Evolutionary conservation across 129 eudicot genomes (phyloP), one percentile per base, ranked within the genome.

Genomic region (sunflower (Helianthus annuus)): DNA sequence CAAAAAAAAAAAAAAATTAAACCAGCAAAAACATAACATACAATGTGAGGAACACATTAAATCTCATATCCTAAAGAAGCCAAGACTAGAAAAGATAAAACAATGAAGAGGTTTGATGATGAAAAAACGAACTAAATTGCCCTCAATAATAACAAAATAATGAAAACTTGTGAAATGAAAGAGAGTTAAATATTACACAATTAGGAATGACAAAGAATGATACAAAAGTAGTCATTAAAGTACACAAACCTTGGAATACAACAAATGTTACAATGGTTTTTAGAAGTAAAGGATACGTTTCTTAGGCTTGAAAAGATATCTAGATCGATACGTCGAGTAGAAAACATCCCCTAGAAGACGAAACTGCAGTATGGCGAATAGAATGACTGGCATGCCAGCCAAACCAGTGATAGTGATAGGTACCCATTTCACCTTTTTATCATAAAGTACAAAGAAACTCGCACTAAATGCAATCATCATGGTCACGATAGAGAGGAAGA

Each of bases 381-480:
- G 38, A 46, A 66, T 45, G 14, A 66, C 71, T 36, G 69, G 71
- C 6, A 66, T 44, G 36, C 53, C 36, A 66, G 56, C 71, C 71
- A 66, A 45, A 45, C 71, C 6, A 1, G 71, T 49, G 39, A 66
- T 24, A 46, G 10, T 4, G 40, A 22, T 22, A 2, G 57, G 71
- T 17, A 66, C 40, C 71, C 71, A 66, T 66, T 46, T 3, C 2
- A 66, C 9, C 36, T 66, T 46, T 46, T 69, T 29, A 4, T 27
- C 4, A 8, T 27, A 46, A 22, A 68, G 45, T n/a, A 68, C 57
- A 51, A 68, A 68, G 72, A 68, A 68, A 54, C 60, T 49, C 0
- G 72, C 24, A 68, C 59, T 14, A 49, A 49, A 68, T 27, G 72
- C 44, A 68, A 68, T 2, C 72, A 68, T 68, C 72, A 68, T 68